Conservation (phyloP, 495 filamentous ascomycete species). For the Parmelia sp. region DNA sequence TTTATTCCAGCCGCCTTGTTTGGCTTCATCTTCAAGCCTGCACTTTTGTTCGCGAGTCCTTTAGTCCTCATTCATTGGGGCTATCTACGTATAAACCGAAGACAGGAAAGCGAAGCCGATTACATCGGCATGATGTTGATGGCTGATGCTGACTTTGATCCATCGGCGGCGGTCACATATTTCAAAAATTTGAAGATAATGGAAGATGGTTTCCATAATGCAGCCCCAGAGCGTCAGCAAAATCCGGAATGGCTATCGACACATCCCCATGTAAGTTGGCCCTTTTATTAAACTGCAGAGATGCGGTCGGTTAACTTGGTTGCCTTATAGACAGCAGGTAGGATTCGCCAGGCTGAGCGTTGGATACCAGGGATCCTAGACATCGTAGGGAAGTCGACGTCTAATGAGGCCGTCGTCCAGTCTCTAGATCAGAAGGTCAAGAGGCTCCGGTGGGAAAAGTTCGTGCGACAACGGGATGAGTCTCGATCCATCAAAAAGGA, state of each 20-base stretch:
- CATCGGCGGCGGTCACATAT: background rate
- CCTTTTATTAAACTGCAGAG: too few relatives aligned
- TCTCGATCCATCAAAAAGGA: too few relatives aligned
- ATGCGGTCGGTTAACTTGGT: background rate
- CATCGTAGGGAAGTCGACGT: background rate
- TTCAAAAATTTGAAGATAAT: background rate
- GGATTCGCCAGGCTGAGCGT: background rate
- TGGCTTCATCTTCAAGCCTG: too few relatives aligned
- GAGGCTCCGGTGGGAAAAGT: background rate
- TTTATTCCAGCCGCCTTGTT: too few relatives aligned
- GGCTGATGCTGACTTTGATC: background rate
- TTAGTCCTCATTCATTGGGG: too few relatives aligned
- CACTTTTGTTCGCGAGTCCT: too few relatives aligned
- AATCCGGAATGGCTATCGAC: background rate
- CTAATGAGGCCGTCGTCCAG: background rate
- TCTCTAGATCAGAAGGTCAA: background rate
- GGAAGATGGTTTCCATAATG: background rate
- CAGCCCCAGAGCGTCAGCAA: too few relatives aligned
- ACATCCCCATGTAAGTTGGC: background rate
- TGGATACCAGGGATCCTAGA: background rate
- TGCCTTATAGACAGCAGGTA: background rate
- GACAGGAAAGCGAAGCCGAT: background rate
- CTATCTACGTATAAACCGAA: background rate
- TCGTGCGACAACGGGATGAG: background rate
- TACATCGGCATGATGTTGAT: background rate